Percentiles rank a stretch among this genome's conserved stretches.
phyloP scores from a whole-genome alignment of 2,329 filamentous ascomycete genomes.

The Gnomoniopsis smithogilvyi region DNA sequence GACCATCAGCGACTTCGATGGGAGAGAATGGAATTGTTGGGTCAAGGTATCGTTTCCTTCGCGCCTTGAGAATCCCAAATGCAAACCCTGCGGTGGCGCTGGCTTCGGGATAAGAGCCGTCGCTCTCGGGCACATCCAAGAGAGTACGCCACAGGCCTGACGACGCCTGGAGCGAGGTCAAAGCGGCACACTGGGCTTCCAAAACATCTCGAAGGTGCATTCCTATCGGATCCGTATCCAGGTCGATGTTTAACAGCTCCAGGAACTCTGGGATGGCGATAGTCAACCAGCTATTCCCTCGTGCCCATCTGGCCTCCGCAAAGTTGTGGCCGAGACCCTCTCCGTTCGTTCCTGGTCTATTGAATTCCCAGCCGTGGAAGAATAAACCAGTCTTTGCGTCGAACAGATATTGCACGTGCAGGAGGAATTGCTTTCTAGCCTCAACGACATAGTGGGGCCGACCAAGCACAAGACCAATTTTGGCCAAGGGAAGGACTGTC shows the following conservation, averaged over 20 bases:
- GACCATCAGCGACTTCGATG: conserved; percentile 11
- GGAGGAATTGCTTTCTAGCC: conserved; percentile 72
- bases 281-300: conserved; percentile 71
- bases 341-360: conserved; percentile 42
- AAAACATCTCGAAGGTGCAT: conserved; percentile 59
- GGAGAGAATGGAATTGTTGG: conserved; percentile 33
- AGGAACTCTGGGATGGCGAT: conserved; percentile 82
- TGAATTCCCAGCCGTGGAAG: conserved; percentile 79
- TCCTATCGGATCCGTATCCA: conserved; percentile 60
- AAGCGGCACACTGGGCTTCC: conserved; percentile 64
- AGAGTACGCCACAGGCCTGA: conserved; percentile 73
- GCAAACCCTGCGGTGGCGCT: conserved; percentile 80
- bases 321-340: conserved; percentile 53
- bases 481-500: conserved; percentile 77
- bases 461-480: conserved; percentile 70
- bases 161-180: conserved; percentile 55
- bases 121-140: conserved; percentile 60
- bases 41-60: conserved; percentile 66
- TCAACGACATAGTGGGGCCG: conserved; percentile 73
- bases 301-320: conserved; percentile 54
- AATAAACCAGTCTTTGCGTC: conserved; percentile 70
- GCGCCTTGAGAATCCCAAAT: conserved; percentile 73
- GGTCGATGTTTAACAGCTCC: conserved; percentile 63
- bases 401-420: conserved; percentile 77
- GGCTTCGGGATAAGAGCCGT: conserved; percentile 72